Evolutionary conservation across 805 yeast genomes (phyloP), one percentile per base, ranked within the genome.

Genomic region (Myxozyma neotropica): DNA sequence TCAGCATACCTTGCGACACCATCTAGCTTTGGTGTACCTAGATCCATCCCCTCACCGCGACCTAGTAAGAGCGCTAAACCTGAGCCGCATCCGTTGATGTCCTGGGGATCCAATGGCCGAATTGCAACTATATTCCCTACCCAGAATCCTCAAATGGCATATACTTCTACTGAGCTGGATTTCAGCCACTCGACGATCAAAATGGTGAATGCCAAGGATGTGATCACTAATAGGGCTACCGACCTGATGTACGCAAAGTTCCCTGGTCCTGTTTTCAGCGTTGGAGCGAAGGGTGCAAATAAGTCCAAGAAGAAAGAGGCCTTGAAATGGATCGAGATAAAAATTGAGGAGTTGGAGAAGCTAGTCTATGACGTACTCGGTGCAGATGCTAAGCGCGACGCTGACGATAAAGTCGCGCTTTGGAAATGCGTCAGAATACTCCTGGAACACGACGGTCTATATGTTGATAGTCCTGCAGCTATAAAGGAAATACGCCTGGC

Each of bases 291-390:
- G 57, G 74, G 77, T 7, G 69, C 72, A 27, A 67, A 69, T 43
- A 88, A 84, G 69, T 74, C 84, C 1, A 86, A 82, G 70, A 78
- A 78, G 70, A 87, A 85, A 68, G 94, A 86, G 43, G 70, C 89
- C 7, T 88, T 83, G 61, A 81, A 85, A 58, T 87, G 96, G 87
- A 65, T 86, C n/a, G 76, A 74, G 21, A 78, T 76, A 1, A 73
- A 74, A 49, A 63, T 74, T 15, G 67, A 60, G 4, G 62, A 58
- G 3, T 49, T 72, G 10, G 65, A 70, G 6, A 56, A 57, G n/a
- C 64, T 63, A 13, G 66, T 64, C 6, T 57, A 62, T 8, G 62
- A 67, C 10, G 48, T 66, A 1, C 29, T 52, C 26, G 71, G 69
- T 19, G 60, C 58, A 2, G 65, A 68, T 19, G 52, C 71, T 15